Percentiles rank a stretch among this genome's conserved stretches.
Conservation (phyloP, 306 rosid species). For the Purshia tridentata region DNA sequence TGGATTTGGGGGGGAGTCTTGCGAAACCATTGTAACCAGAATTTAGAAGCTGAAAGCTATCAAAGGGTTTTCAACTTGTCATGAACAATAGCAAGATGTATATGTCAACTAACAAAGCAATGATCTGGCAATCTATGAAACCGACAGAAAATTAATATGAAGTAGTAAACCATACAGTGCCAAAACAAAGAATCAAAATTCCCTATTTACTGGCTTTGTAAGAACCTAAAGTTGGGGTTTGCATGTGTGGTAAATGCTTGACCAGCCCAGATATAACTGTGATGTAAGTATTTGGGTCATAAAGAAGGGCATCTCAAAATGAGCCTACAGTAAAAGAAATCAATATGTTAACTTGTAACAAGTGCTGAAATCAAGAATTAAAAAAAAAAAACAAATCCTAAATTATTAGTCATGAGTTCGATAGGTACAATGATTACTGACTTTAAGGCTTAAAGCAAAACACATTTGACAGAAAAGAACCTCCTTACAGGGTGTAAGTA, state of each 20-base stretch:
- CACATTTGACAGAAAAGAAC: conserved; percentile 10
- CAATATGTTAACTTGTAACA: conserved; percentile 23
- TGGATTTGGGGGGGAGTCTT: conserved; percentile 40
- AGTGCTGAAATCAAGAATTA: conserved; percentile 12
- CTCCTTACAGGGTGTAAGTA: conserved; percentile 14
- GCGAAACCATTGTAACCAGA: conserved; percentile 32
- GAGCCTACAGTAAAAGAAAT: conserved; percentile 30
- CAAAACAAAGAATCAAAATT: background rate
- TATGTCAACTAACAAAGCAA: conserved; percentile 11
- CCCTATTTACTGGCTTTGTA: conserved; percentile 6
- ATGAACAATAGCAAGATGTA: conserved; percentile 13
- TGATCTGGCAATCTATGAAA: background rate
- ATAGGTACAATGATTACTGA: conserved; percentile 3
- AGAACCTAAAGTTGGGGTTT: background rate
- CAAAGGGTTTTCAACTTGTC: conserved; percentile 7
- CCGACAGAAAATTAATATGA: conserved; percentile 1
- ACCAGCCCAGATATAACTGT: background rate
- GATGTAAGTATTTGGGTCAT: conserved; percentile 26
- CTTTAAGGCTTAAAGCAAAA: background rate
- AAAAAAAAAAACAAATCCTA: background rate
- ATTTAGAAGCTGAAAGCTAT: background rate
- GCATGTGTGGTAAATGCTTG: background rate
- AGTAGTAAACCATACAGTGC: background rate
- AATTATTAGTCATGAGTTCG: conserved; percentile 33
- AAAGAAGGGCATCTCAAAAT: conserved; percentile 36